phyloP scores from a whole-genome alignment of 2,329 filamentous ascomycete species.

The Mariannaea elegans region DNA sequence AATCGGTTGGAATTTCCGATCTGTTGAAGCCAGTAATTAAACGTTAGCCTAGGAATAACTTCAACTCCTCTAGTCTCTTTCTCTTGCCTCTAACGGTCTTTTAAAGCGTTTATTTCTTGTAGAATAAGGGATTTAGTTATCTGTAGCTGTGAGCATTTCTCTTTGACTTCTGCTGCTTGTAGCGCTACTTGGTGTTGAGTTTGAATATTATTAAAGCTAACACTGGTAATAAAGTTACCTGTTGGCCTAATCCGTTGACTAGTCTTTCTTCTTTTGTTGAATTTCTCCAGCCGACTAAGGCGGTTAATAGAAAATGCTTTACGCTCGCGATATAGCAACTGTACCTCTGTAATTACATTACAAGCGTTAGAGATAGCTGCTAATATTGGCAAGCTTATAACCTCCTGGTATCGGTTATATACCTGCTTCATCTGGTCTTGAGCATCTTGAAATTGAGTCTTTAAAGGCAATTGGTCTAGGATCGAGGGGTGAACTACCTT shows the following conservation, averaged over 20 bases:
- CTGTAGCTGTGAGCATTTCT: neutral
- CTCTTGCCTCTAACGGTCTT: conserved; percentile 1
- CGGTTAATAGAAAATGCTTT: neutral
- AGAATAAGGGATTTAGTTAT: neutral
- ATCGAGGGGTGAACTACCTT: neutral
- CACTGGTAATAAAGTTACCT: neutral
- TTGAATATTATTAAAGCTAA: neutral
- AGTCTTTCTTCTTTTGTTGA: neutral
- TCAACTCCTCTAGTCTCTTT: neutral
- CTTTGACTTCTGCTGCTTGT: neutral
- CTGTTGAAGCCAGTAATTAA: neutral
- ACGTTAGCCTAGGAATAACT: neutral
- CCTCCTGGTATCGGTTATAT: conserved; percentile 1
- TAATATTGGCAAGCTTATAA: conserved; percentile 1
- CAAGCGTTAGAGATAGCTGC: neutral
- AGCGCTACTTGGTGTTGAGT: neutral
- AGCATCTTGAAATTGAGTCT: conserved; percentile 1
- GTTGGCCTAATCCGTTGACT: neutral
- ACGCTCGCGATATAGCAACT: neutral
- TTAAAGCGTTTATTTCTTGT: neutral
- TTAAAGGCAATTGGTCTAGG: neutral
- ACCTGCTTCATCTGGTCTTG: neutral
- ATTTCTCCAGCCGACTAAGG: neutral
- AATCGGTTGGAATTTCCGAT: neutral
- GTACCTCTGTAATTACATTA: neutral